These are phyloP conservation scores for Saccharomycopsis oosterbeekiorum DNA, from an alignment of 805 yeast species.

Conservation along the genomic window DNA sequence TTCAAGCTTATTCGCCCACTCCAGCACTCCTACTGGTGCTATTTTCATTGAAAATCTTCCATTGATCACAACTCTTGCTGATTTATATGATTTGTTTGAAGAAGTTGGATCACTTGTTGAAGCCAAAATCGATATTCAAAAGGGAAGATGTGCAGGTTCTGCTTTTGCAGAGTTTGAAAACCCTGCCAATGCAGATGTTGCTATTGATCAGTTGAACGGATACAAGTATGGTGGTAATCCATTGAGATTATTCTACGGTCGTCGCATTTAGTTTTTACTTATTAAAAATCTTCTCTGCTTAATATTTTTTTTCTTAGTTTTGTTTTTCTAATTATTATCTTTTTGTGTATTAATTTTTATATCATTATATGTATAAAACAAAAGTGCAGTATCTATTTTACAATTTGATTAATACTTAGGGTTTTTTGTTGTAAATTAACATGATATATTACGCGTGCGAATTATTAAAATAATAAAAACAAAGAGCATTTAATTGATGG, in stretches of 20 bases:
- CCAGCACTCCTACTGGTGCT: slow-evolving; percentile 49
- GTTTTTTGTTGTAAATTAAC: no score
- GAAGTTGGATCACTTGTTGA: slow-evolving; percentile 65
- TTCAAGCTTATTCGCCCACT: slow-evolving; percentile 54
- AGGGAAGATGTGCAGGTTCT: slow-evolving; percentile 66
- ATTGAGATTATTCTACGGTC: slow-evolving; percentile 53
- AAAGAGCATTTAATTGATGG: neutral
- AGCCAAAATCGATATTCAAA: slow-evolving; percentile 59
- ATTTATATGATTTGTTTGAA: slow-evolving; percentile 75
- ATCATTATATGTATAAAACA: no score
- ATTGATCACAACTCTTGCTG: slow-evolving; percentile 78
- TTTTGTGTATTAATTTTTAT: neutral
- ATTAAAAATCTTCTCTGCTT: slow-evolving; percentile 25
- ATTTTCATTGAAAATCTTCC: slow-evolving; percentile 77
- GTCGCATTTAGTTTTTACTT: slow-evolving; percentile 22
- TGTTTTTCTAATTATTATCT: neutral
- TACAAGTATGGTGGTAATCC: slow-evolving; percentile 81
- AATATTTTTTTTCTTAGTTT: neutral
- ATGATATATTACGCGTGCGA: neutral
- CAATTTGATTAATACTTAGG: neutral
- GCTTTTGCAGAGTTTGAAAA: slow-evolving; percentile 77
- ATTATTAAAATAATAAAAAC: neutral
- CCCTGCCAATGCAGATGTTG: slow-evolving; percentile 58
- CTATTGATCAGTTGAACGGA: slow-evolving; percentile 64
- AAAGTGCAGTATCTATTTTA: neutral